Base-by-base conservation (phyloP, 371 early-diverging fungal genomes). In the Lichtheimia hyalospora region DNA sequence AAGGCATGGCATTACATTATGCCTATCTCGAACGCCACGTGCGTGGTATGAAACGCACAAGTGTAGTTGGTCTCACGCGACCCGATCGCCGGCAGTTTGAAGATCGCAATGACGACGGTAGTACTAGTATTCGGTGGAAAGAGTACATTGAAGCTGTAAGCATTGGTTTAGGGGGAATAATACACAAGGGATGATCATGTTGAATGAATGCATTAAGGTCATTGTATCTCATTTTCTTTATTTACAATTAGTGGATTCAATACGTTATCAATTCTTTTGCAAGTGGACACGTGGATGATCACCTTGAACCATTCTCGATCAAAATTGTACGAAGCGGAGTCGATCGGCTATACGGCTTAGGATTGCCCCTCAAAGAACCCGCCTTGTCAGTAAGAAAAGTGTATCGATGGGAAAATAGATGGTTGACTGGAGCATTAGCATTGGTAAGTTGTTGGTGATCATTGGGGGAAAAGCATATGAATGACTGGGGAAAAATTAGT, bases 341-440 rank as follows among this genome's bases (percentile, higher is more conserved):
- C 13, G 74, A 77, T 40, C 67, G 77, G n/a, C 28, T 77, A 0
- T 71, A 71, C 58, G 62, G 65, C 7, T 52, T 77, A 44, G 42
- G 61, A 6, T 61, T 55, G 6, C 77, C 77, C 13, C 44, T 77
- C 2, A 60, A 69, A 23, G 58, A 28, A 12, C 63, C 67, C 8
- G 72, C 70, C 5, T 55, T 44, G 25, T 46, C 51, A 18, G 42
- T 71, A 40, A 53, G 70, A 2, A 53, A 60, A 39, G 57, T 77
- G 5, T 73, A 73, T 57, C 61, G 72, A 20, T 77, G 77, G 77
- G 74, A 77, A 52, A 77, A 74, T 23, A 67, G 60, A 52, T 57
- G 58, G 20, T 41, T 71, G 49, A 71, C 77, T 28, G 62, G 64
- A 5, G 28, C 59, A 10, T 41, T 63, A 1, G 61, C 70, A 21